Base-by-base conservation (phyloP, 345 rosid species). In the Microcos paniculata region DNA sequence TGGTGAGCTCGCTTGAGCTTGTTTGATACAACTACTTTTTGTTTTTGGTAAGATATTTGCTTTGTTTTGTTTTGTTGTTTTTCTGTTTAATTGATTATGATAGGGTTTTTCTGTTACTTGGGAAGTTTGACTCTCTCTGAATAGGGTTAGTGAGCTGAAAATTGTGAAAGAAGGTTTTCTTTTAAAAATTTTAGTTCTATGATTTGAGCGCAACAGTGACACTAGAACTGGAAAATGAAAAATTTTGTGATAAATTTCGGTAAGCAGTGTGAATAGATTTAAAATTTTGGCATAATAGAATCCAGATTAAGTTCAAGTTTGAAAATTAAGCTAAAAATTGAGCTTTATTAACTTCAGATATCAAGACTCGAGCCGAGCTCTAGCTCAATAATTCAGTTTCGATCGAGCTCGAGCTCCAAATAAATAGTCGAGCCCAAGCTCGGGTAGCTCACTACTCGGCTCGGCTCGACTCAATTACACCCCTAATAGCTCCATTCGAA, bases 1-100 rank as follows among this genome's bases (percentile, higher is more conserved):
- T 93, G 98, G 99, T 95, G 92, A 95, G 92, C 85, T n/a, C n/a
- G n/a, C n/a, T 87, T 82, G 80, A 46, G 55, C 38, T 46, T 67
- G 56, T 46, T 64, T 64, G 51, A 43, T 52, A n/a, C n/a, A n/a
- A 74, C 63, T 58, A 23, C 62, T 49, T 69, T 49, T 49, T 49
- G 49, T 49, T 51, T 69, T 69, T 69, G 59, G 72, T 69, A 69
- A 69, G 72, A 69, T 69, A 28, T 69, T 69, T 49, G 24, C 30
- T 69, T 69, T 48, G 8, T 67, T 26, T 35, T 35, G 18, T 45
- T n/a, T n/a, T n/a, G n/a, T 0, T 46, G 56, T 3, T 28, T 48
- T 1, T 8, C 14, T 23, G 18, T 1, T 11, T 38, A n/a, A n/a
- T n/a, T n/a, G n/a, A n/a, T n/a, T n/a, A 35, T 63, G 4, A 14